Conservation (phyloP, 306 rosid genomes). For the Sicyos baderoa region DNA sequence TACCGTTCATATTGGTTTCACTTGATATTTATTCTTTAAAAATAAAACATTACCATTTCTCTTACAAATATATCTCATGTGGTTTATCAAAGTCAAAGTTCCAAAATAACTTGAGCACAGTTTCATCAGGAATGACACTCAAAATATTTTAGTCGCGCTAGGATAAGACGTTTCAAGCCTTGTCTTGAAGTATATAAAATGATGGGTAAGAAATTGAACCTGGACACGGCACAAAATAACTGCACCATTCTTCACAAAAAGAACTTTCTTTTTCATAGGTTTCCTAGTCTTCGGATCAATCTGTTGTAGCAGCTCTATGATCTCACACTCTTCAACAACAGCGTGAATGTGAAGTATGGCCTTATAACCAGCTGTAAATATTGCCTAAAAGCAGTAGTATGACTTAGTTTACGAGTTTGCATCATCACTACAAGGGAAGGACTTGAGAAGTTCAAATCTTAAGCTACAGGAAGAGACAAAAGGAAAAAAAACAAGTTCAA, state of each 20-base stretch:
- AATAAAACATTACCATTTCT: not conserved
- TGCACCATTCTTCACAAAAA: constrained; percentile 93
- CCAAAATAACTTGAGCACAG: not conserved
- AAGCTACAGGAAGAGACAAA: not conserved
- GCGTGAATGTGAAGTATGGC: constrained; percentile 92
- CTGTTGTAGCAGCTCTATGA: constrained; percentile 79
- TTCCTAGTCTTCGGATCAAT: constrained; percentile 85
- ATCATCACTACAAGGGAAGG: not conserved
- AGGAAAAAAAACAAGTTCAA: not conserved
- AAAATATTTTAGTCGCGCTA: not conserved
- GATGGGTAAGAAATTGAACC: constrained; percentile 40
- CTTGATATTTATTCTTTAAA: not conserved
- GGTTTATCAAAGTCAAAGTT: not conserved
- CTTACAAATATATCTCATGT: not conserved
- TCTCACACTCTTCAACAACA: constrained; percentile 96
- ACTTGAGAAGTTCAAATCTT: not conserved
- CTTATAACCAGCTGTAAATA: constrained; percentile 98
- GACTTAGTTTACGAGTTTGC: constrained; percentile 7
- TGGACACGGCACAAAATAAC: constrained; percentile 70
- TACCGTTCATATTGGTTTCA: not conserved
- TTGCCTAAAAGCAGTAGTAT: constrained; percentile 48
- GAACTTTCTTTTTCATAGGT: constrained; percentile 70
- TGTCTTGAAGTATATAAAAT: not conserved
- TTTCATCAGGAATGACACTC: not conserved
- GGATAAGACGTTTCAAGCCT: not conserved